Evolutionary conservation across 1,284 basidiomycete genomes (phyloP).

Genomic region (Coniferiporia sulphurascens): DNA sequence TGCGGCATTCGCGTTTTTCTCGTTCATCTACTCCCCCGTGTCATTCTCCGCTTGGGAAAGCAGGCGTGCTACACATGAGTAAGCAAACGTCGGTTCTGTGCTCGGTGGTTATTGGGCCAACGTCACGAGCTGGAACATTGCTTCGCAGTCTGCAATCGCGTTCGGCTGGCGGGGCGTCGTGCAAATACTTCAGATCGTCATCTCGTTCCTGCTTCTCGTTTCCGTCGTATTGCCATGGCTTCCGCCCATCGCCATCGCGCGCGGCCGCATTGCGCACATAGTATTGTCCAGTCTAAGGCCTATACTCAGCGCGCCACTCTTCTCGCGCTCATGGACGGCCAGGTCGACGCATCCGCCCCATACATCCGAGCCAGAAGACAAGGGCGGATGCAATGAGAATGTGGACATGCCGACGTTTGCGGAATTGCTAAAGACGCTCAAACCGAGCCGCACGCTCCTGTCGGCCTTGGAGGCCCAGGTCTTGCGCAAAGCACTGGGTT

Average conservation of each 20-base stretch:
- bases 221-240: constrained; percentile 52
- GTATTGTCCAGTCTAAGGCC: constrained; percentile 3
- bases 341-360: not conserved
- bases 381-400: constrained; percentile 5
- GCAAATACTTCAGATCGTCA: constrained; percentile 55
- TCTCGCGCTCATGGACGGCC: not conserved
- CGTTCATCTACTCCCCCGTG: constrained; percentile 69
- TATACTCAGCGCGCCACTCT: not conserved
- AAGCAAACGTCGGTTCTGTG: constrained; percentile 31
- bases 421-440: constrained; percentile 28
- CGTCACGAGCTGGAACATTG: not conserved
- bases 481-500: constrained; percentile 37
- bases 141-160: constrained; percentile 5
- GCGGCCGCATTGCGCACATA: not conserved
- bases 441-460: constrained; percentile 25
- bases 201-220: constrained; percentile 55
- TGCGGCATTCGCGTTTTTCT: constrained; percentile 69
- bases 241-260: constrained; percentile 24
- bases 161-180: constrained; percentile 48
- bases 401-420: constrained; percentile 15
- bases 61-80: constrained; percentile 19
- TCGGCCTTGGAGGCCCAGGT: constrained; percentile 31
- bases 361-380: not conserved
- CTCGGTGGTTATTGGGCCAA: constrained; percentile 22
- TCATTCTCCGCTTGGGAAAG: constrained; percentile 32